phyloP scores from a whole-genome alignment of 202 grass and related monocot species.

The Carex sylvatica region DNA sequence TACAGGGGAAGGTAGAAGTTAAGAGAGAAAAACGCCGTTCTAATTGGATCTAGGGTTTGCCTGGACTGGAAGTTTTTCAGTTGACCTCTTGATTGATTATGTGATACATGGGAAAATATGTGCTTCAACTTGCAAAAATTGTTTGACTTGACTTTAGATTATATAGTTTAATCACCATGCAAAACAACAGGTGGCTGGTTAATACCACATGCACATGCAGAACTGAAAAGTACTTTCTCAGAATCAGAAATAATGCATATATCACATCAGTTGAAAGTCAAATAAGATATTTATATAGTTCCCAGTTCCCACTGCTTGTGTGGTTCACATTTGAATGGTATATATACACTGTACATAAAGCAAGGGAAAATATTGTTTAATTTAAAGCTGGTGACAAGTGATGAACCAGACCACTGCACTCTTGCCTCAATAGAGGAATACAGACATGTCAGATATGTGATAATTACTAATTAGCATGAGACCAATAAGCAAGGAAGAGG shows the following conservation, averaged over 20 bases:
- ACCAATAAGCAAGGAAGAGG: background rate
- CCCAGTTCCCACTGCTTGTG: background rate
- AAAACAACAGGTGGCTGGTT: background rate
- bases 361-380: background rate
- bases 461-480: background rate
- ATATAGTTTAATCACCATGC: background rate
- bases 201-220: background rate
- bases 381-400: background rate
- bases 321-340: background rate
- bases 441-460: background rate
- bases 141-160: background rate
- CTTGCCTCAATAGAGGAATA: background rate
- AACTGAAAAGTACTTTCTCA: background rate
- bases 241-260: background rate
- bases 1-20: too few relatives aligned
- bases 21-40: too few relatives aligned
- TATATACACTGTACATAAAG: background rate
- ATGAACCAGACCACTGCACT: too few relatives aligned
- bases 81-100: too few relatives aligned
- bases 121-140: background rate
- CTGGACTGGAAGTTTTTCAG: too few relatives aligned
- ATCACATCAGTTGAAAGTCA: background rate
- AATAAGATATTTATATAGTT: background rate
- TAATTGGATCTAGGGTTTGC: too few relatives aligned
- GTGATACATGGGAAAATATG: background rate